Evolutionary conservation across 164 flowering plant genomes (phyloP).

Genomic region (Nymphaea colorata): DNA sequence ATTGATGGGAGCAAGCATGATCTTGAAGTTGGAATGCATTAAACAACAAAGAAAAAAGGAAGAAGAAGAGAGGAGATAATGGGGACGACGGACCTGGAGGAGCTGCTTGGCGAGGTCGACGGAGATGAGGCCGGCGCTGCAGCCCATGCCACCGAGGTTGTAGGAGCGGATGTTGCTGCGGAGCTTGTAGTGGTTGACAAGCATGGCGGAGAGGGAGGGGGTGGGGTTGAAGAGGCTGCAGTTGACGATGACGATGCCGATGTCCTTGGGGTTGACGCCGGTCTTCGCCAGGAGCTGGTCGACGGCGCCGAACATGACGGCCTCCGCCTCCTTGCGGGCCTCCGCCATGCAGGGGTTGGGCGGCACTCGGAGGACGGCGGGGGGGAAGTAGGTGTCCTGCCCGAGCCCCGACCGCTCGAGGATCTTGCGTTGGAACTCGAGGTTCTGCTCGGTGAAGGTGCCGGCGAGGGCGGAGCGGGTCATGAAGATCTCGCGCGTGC

Average conservation of each 20-base stretch:
- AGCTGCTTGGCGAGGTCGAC: conserved; percentile 79
- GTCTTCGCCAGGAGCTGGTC: conserved; percentile 40
- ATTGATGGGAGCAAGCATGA: too few species aligned
- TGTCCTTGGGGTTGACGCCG: conserved; percentile 25
- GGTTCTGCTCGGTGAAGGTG: conserved; percentile 28
- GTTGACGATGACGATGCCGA: conserved; percentile 49
- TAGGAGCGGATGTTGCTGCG: conserved; percentile 32
- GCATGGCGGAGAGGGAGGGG: conserved; percentile 66
- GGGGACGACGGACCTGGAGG: conserved; percentile 37
- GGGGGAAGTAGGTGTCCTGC: conserved; percentile 53
- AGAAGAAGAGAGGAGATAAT: background rate
- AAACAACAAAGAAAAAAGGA: too few species aligned
- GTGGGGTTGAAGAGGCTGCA: conserved; percentile 51
- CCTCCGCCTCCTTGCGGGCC: conserved; percentile 54
- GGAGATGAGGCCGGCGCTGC: conserved; percentile 69
- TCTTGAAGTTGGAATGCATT: too few species aligned
- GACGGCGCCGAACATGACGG: conserved; percentile 47
- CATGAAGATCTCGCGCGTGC: conserved; percentile 41
- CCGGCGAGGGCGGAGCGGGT: conserved; percentile 46
- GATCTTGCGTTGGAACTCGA: conserved; percentile 29
- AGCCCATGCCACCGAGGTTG: conserved; percentile 84
- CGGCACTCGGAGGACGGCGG: conserved; percentile 23
- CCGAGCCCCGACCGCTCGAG: conserved; percentile 56
- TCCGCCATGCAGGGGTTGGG: conserved; percentile 26
- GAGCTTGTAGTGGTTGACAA: conserved; percentile 59